Evolutionary conservation across 164 flowering plant genomes (phyloP), one percentile per base, ranked within the genome.

Genomic region (Chimonanthus praecox): DNA sequence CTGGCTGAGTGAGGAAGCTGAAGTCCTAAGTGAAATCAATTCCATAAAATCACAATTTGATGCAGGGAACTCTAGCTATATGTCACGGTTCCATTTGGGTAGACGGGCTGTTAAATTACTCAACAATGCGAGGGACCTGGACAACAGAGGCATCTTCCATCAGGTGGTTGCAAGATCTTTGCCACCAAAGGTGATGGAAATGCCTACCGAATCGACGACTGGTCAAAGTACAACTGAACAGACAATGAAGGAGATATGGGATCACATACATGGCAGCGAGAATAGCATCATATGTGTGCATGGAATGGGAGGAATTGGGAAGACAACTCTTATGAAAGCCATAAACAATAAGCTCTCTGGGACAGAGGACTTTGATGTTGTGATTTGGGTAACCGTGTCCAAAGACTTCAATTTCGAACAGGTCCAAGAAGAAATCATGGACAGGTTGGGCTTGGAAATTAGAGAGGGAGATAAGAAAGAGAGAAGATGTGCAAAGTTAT

Each of bases 231-330:
- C 10, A 6, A 33, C 46, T 65, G 47, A 65, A 21, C 47, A 65
- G 20, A 18, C 65, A 11, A 16, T 62, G 68, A 47, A 65, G 46
- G 49, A 60, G 74, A 16, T 72, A 21, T 13, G 5, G 68, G 10
- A 49, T 33, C 13, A 33, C 15, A 21, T 73, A 15, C 18, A 44
- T 0, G 58, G 49, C 21, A 46, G 21, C 10, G 48, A 18, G 6
- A 51, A 7, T 47, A 21, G 21, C 1, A 64, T 5, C 8, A 18
- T 64, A 2, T 63, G 68, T 21, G 61, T 72, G 48, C 64, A 49
- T 49, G 77, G 68, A 8, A 62, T 69, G 77, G 77, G 68, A 60
- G 77, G 77, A 8, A 50, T 63, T 7, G 77, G 77, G 13, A 70
- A 75, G 47, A 69, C 72, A 13, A 69, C 73, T 10, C 5, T 60